Evolutionary conservation across 108 stramenopile species (phyloP), one percentile per base, ranked within the genome.

Genomic region (Heterococcus sp.): DNA sequence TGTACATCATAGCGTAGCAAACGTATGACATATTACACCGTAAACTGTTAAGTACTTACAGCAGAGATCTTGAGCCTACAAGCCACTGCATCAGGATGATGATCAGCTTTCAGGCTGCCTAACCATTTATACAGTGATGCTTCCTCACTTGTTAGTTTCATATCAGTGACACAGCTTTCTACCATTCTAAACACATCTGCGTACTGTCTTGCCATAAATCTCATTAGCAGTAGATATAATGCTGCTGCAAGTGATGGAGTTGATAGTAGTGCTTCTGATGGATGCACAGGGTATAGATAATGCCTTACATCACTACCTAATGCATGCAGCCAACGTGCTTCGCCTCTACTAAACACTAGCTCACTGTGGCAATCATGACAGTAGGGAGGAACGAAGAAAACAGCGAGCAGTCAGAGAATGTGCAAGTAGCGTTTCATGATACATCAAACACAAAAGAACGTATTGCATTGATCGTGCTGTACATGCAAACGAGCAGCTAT

Each of bases 151-250:
- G 87, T 91, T 2, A 96, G 89, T 40, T 94, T 91, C 75, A 74
- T 69, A 84, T 99, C 98, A 74, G 93, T 94, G 36, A 97, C 96
- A 82, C 98, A 99, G 58, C 92, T 91, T 64, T 95, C 95, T 27
- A 97, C 93, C 93, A 98, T 94, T 73, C 93, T 91, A 81, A 91
- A 97, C 2, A 95, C 96, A 73, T 95, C 91, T 37, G 76, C 92
- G 84, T 99, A 99, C 34, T 93, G 90, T n/a, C 95, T 92, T 0
- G 97, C 93, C 36, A 99, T 95, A 87, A 97, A 95, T 72, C 92
- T 92, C 89, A 96, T 92, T 66, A 96, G 89, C 88, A 99, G 93
- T 69, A 99, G 87, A 79, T 97, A 97, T 73, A 99, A 90, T n/a
- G 95, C 94, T 26, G 95, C 94, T 21, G 95, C 94, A 65, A 99